These are phyloP conservation scores for Gaeumannomyces tritici DNA, from an alignment of 2,329 filamentous ascomycete genomes.

Conservation along the genomic window DNA sequence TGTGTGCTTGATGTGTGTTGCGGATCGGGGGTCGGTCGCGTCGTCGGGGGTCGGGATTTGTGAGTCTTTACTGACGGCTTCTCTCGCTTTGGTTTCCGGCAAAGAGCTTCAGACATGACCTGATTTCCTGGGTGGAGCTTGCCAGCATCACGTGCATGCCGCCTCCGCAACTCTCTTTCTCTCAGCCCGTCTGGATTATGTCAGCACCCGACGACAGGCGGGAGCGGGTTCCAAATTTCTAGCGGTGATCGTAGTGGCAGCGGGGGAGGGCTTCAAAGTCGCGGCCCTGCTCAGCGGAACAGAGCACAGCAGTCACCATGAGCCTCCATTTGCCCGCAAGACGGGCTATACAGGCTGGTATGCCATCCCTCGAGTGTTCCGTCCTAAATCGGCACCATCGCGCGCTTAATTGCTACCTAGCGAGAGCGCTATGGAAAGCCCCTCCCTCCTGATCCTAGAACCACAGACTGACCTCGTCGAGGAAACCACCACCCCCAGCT, in stretches of 20 bases:
- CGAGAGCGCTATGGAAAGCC: background rate
- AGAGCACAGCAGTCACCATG: conserved; percentile 35
- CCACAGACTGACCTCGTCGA: background rate
- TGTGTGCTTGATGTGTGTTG: conserved; percentile 6
- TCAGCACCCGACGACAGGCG: background rate
- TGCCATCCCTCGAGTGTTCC: conserved; percentile 11
- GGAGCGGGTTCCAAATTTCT: background rate
- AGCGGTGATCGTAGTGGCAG: background rate
- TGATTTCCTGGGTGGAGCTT: conserved; percentile 3
- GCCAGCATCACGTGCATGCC: background rate
- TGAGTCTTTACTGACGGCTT: background rate
- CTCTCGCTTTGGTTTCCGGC: background rate
- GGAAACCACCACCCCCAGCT: background rate
- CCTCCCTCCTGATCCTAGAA: background rate
- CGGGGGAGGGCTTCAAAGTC: background rate
- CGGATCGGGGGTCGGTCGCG: conserved; percentile 2
- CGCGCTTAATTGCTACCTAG: background rate
- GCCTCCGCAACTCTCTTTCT: too few species aligned
- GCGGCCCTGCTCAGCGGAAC: background rate
- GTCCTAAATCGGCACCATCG: conserved; percentile 9
- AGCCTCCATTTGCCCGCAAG: conserved; percentile 54
- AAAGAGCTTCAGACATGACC: conserved; percentile 5
- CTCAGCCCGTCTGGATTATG: background rate
- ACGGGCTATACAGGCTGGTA: conserved; percentile 53
- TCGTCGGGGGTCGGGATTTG: conserved; percentile 2